These are phyloP conservation scores for Trametes pubescens DNA, from an alignment of 1,284 basidiomycete genomes.

Conservation along the genomic window DNA sequence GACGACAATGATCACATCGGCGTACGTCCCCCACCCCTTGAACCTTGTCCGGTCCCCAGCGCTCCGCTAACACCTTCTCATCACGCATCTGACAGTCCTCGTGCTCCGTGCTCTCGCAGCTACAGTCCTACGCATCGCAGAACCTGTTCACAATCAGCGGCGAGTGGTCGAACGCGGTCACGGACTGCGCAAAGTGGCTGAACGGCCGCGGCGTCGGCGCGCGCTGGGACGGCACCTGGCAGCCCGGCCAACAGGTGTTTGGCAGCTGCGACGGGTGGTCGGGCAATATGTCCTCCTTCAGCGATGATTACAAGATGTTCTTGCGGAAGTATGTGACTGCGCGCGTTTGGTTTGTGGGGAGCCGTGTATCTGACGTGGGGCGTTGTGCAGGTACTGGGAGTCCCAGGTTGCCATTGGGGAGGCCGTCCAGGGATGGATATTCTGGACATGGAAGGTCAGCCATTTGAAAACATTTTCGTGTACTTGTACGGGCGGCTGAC, in stretches of 20 bases:
- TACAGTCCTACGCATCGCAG: conserved; percentile 50
- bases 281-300: conserved; percentile 66
- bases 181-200: conserved; percentile 83
- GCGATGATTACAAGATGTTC: conserved; percentile 67
- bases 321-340: conserved; percentile 59
- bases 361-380: conserved; percentile 2
- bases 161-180: conserved; percentile 83
- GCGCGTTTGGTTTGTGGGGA: background rate
- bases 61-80: background rate
- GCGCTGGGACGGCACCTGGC: conserved; percentile 69
- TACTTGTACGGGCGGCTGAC: background rate
- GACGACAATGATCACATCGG: conserved; percentile 63
- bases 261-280: conserved; percentile 69
- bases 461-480: background rate
- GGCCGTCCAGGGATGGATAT: conserved; percentile 79
- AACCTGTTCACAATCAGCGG: conserved; percentile 74
- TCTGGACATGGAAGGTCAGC: conserved; percentile 82
- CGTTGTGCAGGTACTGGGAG: conserved; percentile 71
- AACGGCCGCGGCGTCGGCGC: conserved; percentile 79
- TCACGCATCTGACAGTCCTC: conserved; percentile 33
- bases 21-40: conserved; percentile 41
- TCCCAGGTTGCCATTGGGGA: conserved; percentile 76
- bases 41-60: background rate
- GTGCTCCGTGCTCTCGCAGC: conserved; percentile 36
- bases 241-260: conserved; percentile 49